These are phyloP conservation scores for Cyanodermella asteris DNA, from an alignment of 2,329 filamentous ascomycete species.

Conservation along the genomic window DNA sequence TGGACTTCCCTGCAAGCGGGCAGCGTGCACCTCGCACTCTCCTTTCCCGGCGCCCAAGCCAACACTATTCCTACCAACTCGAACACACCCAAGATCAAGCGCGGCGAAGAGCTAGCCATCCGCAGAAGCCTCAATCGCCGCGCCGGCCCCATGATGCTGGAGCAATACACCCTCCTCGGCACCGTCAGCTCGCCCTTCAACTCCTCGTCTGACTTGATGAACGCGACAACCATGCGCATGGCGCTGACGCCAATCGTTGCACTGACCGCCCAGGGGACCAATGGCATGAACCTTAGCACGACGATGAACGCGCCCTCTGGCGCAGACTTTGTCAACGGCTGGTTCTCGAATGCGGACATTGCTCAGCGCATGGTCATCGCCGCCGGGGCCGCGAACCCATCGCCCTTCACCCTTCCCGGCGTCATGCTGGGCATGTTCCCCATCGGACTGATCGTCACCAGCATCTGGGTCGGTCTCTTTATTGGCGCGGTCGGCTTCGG, in stretches of 20 bases:
- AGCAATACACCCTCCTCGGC: too few relatives aligned
- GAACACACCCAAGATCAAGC: not conserved
- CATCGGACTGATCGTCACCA: slow-evolving; percentile 43
- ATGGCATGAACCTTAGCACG: too few relatives aligned
- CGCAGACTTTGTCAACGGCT: slow-evolving; percentile 15
- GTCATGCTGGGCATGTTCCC: slow-evolving; percentile 26
- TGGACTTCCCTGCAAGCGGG: slow-evolving; percentile 20
- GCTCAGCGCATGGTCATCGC: slow-evolving; percentile 9
- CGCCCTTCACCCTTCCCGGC: slow-evolving; percentile 14
- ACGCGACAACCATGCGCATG: slow-evolving; percentile 1
- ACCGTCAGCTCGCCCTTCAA: too few relatives aligned
- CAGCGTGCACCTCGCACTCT: slow-evolving; percentile 12
- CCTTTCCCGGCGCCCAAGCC: slow-evolving; percentile 8
- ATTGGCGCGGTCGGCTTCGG: slow-evolving; percentile 14
- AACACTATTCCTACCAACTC: too few relatives aligned
- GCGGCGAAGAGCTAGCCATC: not conserved
- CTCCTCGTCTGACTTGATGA: too few relatives aligned
- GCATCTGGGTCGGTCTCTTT: slow-evolving; percentile 24
- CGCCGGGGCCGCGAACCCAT: slow-evolving; percentile 8
- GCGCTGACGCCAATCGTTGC: not conserved
- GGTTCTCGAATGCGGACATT: slow-evolving; percentile 10
- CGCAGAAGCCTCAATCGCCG: too few relatives aligned
- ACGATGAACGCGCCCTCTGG: slow-evolving; percentile 14
- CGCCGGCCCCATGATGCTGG: too few relatives aligned
- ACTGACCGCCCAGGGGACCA: not conserved